Evolutionary conservation across 371 early-diverging fungal genomes (phyloP).

Genomic region (Mucor sp.): DNA sequence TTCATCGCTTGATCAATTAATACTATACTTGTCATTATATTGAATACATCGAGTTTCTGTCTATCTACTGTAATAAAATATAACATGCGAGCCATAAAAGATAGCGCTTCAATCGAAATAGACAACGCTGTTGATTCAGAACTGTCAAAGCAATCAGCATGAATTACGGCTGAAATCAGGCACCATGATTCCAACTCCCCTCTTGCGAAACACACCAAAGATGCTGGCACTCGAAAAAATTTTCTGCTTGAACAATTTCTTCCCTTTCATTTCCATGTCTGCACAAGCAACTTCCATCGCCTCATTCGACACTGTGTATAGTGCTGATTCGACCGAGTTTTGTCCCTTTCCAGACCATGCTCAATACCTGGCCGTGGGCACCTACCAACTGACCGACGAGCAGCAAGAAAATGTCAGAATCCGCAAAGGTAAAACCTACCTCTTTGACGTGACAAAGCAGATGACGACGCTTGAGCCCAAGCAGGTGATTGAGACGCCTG

Average conservation of each 20-base stretch:
- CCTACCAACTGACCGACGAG: conserved; percentile 73
- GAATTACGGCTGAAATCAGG: no score
- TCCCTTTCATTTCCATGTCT: neutral
- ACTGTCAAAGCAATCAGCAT: no score
- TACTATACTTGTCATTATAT: no score
- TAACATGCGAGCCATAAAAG: no score
- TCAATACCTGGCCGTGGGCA: conserved; percentile 71
- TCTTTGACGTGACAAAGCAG: conserved; percentile 22
- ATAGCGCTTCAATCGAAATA: no score
- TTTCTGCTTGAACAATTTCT: neutral
- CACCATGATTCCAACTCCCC: no score
- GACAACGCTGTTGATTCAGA: no score
- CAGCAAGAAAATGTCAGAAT: conserved; percentile 31
- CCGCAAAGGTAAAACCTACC: conserved; percentile 46
- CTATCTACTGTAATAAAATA: no score
- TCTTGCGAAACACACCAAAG: no score
- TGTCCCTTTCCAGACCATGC: conserved; percentile 59
- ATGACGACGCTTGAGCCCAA: conserved; percentile 20
- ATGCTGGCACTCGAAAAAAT: neutral
- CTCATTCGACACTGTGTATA: conserved; percentile 74
- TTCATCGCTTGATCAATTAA: no score
- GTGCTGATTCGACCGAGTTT: conserved; percentile 84
- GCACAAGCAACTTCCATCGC: conserved; percentile 30
- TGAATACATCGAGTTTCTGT: no score
- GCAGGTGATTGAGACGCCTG: conserved; percentile 64